Percentiles rank a stretch among this genome's conserved stretches.
Evolutionary conservation across 2,329 filamentous ascomycete genomes (phyloP).

Genomic region (Talaromyces rugulosus): DNA sequence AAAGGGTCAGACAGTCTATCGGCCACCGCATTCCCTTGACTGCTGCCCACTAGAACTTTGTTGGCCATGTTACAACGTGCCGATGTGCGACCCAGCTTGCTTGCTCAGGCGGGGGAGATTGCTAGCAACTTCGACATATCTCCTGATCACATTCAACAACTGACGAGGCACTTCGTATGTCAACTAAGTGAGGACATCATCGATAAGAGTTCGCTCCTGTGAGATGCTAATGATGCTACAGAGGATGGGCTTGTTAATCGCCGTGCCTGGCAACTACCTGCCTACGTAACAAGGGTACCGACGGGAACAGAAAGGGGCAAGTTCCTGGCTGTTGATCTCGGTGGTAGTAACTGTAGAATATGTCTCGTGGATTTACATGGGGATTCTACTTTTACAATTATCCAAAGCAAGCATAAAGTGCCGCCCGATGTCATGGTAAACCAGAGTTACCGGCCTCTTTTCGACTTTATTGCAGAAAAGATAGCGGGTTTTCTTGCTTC

Average conservation of each 20-base stretch:
- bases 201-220: not conserved
- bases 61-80: conserved; percentile 10
- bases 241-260: conserved; percentile 16
- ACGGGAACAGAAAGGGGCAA: conserved; percentile 16
- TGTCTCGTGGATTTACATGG: conserved; percentile 18
- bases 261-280: conserved; percentile 17
- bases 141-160: conserved; percentile 9
- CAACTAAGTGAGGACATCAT: conserved; percentile 12
- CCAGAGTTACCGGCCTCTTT: conserved; percentile 16
- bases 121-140: conserved; percentile 11
- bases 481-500: conserved; percentile 13
- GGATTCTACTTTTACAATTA: conserved; percentile 16
- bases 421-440: conserved; percentile 17
- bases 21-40: not conserved
- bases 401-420: conserved; percentile 15
- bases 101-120: conserved; percentile 14
- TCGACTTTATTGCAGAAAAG: conserved; percentile 17
- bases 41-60: not conserved
- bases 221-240: conserved; percentile 1
- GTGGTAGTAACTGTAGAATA: conserved; percentile 20
- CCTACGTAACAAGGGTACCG: conserved; percentile 16
- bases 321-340: conserved; percentile 19
- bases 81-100: conserved; percentile 9
- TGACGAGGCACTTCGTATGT: conserved; percentile 13
- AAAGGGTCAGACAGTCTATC: not conserved